These are phyloP conservation scores for Pseudophaeomoniella oleicola DNA, from an alignment of 2,329 filamentous ascomycete genomes.

Conservation along the genomic window DNA sequence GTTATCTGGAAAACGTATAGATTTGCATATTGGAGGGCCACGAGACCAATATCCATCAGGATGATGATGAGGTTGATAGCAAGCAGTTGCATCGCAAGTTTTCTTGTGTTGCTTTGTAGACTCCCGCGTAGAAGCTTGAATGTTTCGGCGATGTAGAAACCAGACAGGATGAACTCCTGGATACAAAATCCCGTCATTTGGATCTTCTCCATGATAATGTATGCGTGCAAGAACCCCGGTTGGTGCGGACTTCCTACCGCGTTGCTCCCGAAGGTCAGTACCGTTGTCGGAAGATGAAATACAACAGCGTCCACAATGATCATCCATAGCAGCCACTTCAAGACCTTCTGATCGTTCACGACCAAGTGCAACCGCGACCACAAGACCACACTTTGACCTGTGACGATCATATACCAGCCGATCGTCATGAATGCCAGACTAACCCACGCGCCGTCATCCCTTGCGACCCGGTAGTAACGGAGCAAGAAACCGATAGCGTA, in stretches of 20 bases:
- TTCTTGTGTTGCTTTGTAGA: conserved; percentile 24
- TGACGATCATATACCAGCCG: conserved; percentile 34
- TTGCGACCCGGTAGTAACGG: conserved; percentile 26
- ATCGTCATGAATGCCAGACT: conserved; percentile 28
- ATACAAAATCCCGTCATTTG: conserved; percentile 42
- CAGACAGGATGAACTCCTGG: conserved; percentile 40
- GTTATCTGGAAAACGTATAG: conserved; percentile 32
- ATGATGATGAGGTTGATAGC: conserved; percentile 34
- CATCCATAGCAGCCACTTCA: conserved; percentile 29
- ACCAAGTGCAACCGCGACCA: conserved; percentile 36
- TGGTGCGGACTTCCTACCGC: conserved; percentile 9
- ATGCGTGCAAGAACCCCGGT: conserved; percentile 18
- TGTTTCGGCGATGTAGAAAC: conserved; percentile 39
- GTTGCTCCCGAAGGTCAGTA: conserved; percentile 30
- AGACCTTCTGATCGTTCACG: conserved; percentile 16
- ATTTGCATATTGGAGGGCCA: conserved; percentile 28
- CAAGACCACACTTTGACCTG: conserved; percentile 32
- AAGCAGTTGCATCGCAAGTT: conserved; percentile 34
- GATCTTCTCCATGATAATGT: conserved; percentile 37
- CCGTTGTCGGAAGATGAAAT: conserved; percentile 30
- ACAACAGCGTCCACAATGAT: conserved; percentile 29
- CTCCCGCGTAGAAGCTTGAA: conserved; percentile 34
- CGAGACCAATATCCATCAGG: conserved; percentile 27
- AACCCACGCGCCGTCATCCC: conserved; percentile 14
- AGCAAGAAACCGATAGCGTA: conserved; percentile 32